Evolutionary conservation across 331 rosid species (phyloP), one percentile per base, ranked within the genome.

Genomic region (Dryas integrifolia): DNA sequence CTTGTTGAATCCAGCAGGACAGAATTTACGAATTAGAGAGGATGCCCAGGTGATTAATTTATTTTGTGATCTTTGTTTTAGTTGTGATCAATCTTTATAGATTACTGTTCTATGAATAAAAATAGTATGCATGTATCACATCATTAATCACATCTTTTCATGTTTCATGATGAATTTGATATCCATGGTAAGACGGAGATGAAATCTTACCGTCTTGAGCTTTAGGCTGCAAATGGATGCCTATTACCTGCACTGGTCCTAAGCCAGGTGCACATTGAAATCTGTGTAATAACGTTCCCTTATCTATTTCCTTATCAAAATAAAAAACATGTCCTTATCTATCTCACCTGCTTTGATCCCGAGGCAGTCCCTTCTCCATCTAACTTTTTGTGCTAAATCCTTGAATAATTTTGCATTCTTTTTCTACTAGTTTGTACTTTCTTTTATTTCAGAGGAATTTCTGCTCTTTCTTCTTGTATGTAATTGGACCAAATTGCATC

Each of bases 1-100:
- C 87, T 86, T 95, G 66, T 74, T 95, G 82, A 90, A 95, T 82
- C 99, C 98, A 79, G 94, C 98, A 41, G 99, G 99, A 76, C 99
- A 95, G 79, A 95, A 95, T 88, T 78, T 95, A 81, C 87, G 94
- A 86, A 82, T 95, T 87, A 86, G 99, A 87, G 99, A 95, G 86
- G 99, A 95, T 71, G 86, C 96, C 48, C 99, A 95, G 99, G 99
- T 95, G 75, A 78, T 69, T 21, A 24, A 70, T 65, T 43, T 53
- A 50, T 66, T 80, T 71, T 78, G 56, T 50, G 43, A 64, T 71
- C 78, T 73, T 57, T 76, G 59, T 78, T 71, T 40, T 55, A 4
- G 64, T 64, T 60, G 62, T 24, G 68, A 60, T 51, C 72, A 69
- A 69, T 61, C 52, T 53, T 46, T 59, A 30, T 63, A 47, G 50